A percentile compares a stretch with the other conserved stretches of the same genome.
Evolutionary conservation across 257 asterid genomes (phyloP).

Genomic region (Gentiana macrophylla): DNA sequence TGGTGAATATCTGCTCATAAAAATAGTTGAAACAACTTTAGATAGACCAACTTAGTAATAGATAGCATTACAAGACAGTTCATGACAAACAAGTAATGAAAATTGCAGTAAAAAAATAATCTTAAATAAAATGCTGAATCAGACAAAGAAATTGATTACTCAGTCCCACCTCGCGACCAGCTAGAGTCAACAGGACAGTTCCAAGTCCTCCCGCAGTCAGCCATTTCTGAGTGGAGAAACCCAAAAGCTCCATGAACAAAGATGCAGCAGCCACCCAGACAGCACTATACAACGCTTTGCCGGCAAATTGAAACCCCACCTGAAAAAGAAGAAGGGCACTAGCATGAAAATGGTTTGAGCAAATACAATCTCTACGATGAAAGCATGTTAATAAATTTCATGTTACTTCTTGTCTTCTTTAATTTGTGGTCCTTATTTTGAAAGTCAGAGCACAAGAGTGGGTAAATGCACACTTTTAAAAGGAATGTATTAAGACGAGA

Average conservation of each 20-base stretch:
- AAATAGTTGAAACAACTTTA: conserved; percentile 8
- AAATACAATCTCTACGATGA: too few species aligned
- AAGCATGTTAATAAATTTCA: too few species aligned
- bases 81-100: background rate
- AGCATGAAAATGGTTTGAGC: too few species aligned
- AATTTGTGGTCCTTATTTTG: too few species aligned
- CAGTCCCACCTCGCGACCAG: conserved; percentile 85
- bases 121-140: background rate
- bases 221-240: conserved; percentile 97
- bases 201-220: conserved; percentile 99
- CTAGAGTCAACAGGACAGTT: conserved; percentile 93
- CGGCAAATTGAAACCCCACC: conserved; percentile 98
- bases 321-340: conserved; percentile 5
- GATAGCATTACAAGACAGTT: background rate
- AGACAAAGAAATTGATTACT: conserved; percentile 2
- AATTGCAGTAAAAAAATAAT: background rate
- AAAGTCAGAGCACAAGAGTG: too few species aligned
- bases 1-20: conserved; percentile 70
- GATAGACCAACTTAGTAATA: background rate
- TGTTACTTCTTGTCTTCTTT: too few species aligned
- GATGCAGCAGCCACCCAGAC: conserved; percentile 98
- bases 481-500: too few species aligned
- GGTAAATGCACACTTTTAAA: too few species aligned
- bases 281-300: conserved; percentile 77
- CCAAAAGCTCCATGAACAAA: conserved; percentile 93